Evolutionary conservation across 495 filamentous ascomycete genomes (phyloP).

Genomic region (Margaritispora aquatica): DNA sequence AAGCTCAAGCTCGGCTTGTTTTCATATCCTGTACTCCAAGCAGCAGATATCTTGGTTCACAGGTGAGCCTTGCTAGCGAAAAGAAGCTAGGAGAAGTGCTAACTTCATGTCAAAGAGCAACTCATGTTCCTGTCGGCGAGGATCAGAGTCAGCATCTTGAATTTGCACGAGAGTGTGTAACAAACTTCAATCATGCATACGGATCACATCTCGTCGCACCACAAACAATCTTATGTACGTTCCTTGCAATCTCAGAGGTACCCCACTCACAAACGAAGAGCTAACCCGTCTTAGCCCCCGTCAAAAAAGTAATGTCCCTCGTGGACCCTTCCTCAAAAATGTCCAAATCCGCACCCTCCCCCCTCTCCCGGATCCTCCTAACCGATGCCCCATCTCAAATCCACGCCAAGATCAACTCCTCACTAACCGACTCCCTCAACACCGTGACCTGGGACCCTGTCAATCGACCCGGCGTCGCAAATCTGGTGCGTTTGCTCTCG

Average conservation of each 20-base stretch:
- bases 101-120: conserved; percentile 47
- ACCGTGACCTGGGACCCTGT: conserved; percentile 65
- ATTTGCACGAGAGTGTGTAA: conserved; percentile 76
- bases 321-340: conserved; percentile 72
- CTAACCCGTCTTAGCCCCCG: conserved; percentile 58
- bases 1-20: conserved; percentile 84
- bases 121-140: conserved; percentile 92
- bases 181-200: conserved; percentile 75
- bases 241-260: not conserved
- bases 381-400: conserved; percentile 61
- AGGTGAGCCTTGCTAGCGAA: conserved; percentile 36
- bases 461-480: conserved; percentile 74
- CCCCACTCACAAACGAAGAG: no score
- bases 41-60: conserved; percentile 89
- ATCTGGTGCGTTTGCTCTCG: conserved; percentile 70
- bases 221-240: conserved; percentile 68
- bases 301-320: conserved; percentile 85
- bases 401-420: conserved; percentile 55
- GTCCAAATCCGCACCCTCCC: conserved; percentile 72
- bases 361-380: conserved; percentile 72
- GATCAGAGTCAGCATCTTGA: conserved; percentile 94
- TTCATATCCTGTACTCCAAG: conserved; percentile 93
- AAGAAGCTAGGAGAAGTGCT: conserved; percentile 1
- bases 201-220: conserved; percentile 54
- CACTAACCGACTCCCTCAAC: conserved; percentile 68